Evolutionary conservation across 257 asterid species (phyloP), one percentile per base, ranked within the genome.

Genomic region (Eustoma russellianum): DNA sequence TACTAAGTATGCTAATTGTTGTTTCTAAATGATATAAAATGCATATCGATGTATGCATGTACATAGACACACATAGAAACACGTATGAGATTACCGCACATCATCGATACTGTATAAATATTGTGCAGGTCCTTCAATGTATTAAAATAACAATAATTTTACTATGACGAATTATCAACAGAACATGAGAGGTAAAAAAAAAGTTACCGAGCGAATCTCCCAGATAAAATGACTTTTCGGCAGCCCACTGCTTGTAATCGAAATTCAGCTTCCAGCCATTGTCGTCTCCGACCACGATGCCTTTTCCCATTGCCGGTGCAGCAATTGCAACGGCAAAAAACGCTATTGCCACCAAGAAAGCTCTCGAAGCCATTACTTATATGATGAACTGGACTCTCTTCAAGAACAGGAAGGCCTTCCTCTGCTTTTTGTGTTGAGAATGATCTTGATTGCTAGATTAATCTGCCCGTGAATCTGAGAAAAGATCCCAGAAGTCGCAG

Each of bases 231-330:
- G 28, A 14, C 61, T 72, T 78, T 7, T 67, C 74, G 0, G 33
- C 38, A 0, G 78, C 66, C 88, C 84, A 74, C 1, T 11, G 47
- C 30, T 71, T 51, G 66, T 67, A 74, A 64, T 80, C 63, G 13
- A 60, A 50, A 34, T 53, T 43, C 16, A 57, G 9, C 7, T n/a
- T 63, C 86, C 86, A 79, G 8, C 83, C 83, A 5, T 16, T 14
- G 0, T 56, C 63, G 55, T 65, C 87, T 55, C 87, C 81, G 0
- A 79, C 81, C 12, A 53, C 7, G 48, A 70, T 52, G 6, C 76
- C 77, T 5, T 55, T 47, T 0, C 74, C 73, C 19, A 70, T 2
- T 48, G 79, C 52, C 13, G 75, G 75, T 50, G 61, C 61, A 41
- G 52, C 35, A 10, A 52, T 61, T 17, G 66, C n/a, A 17, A 33